These are phyloP conservation scores for Nakataea oryzae DNA, from an alignment of 2,329 filamentous ascomycete species.

Conservation along the genomic window DNA sequence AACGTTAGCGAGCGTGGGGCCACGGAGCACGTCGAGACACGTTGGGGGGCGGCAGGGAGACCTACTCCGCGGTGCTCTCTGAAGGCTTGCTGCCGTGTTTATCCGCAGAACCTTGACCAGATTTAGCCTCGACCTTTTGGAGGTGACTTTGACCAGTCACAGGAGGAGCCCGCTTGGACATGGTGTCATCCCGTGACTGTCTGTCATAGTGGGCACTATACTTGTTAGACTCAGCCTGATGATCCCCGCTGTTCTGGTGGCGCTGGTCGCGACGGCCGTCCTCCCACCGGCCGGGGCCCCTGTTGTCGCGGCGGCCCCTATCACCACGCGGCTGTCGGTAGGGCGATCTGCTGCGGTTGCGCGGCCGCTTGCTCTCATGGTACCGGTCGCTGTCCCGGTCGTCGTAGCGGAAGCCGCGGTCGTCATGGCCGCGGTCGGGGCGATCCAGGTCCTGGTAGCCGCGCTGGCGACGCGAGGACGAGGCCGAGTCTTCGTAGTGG, in stretches of 20 bases:
- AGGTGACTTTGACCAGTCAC: constrained; percentile 46
- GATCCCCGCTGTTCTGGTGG: constrained; percentile 15
- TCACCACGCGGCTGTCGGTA: constrained; percentile 28
- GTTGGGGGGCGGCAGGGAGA: neutral
- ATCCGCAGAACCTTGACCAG: constrained; percentile 48
- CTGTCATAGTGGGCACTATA: constrained; percentile 37
- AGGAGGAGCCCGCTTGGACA: constrained; percentile 50
- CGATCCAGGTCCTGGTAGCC: constrained; percentile 51
- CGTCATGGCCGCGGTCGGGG: constrained; percentile 14
- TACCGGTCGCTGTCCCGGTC: constrained; percentile 25
- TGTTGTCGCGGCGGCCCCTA: constrained; percentile 16
- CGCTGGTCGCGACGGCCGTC: constrained; percentile 17
- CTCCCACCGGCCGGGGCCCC: constrained; percentile 16
- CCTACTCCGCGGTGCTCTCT: constrained; percentile 1
- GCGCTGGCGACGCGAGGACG: constrained; percentile 24
- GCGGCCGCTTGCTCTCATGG: constrained; percentile 17
- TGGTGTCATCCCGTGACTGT: constrained; percentile 43
- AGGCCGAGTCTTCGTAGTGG: constrained; percentile 46
- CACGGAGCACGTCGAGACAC: neutral
- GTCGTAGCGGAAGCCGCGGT: constrained; percentile 30
- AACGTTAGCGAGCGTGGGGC: neutral
- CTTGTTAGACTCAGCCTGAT: constrained; percentile 21
- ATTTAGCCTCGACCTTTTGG: constrained; percentile 58
- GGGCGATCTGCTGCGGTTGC: constrained; percentile 46
- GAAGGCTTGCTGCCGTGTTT: constrained; percentile 20